Base-by-base conservation (phyloP, 2,329 filamentous ascomycete species). In the Colletotrichum coccodes region DNA sequence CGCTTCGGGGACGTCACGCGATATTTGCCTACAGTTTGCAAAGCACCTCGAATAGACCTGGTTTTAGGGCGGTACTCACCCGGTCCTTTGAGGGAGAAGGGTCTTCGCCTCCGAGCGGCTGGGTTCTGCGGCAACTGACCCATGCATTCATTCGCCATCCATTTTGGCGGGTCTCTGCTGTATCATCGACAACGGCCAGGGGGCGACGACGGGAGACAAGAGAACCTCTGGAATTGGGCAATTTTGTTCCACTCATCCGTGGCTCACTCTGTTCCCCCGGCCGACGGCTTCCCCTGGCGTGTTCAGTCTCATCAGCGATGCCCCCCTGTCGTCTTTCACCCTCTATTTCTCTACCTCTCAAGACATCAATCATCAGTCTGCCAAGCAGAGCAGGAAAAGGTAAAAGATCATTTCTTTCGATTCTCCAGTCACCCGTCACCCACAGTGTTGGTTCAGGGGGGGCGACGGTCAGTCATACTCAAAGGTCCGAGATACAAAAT, bases 211-310 rank as follows among this genome's bases (percentile, higher is more conserved):
- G 26, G 36, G 44, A 38, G 14, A 40, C 60, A 52, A 30, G 53
- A 46, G 54, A 60, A 53, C 60, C 60, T 68, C 47, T 65, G 65
- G 65, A 68, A 65, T 68, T 65, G 61, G 54, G 38, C 65, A 65
- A 59, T 68, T 58, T 65, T 46, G 47, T 65, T 54, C 65, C 65
- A 64, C 65, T 47, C 53, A 60, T 58, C 50, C 65, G 46, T 68
- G 53, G 65, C 64, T 64, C 34, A 49, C 40, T 47, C 50, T 60
- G 30, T 59, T 69, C 61, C 49, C 66, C 66, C 56, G 61, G 66
- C 62, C 66, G 66, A 69, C 66, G 32, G 21, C 21, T 16, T 60
- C 34, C 60, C 56, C 66, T 66, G 56, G 66, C 56, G 66, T 52
- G 66, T 57, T 56, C 47, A 36, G 66, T 69, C 66, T 69, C 66